A percentile compares a stretch with the other conserved stretches of the same genome.
phyloP scores from a whole-genome alignment of 2,329 filamentous ascomycete species.

The Coniochaeta ligniaria region DNA sequence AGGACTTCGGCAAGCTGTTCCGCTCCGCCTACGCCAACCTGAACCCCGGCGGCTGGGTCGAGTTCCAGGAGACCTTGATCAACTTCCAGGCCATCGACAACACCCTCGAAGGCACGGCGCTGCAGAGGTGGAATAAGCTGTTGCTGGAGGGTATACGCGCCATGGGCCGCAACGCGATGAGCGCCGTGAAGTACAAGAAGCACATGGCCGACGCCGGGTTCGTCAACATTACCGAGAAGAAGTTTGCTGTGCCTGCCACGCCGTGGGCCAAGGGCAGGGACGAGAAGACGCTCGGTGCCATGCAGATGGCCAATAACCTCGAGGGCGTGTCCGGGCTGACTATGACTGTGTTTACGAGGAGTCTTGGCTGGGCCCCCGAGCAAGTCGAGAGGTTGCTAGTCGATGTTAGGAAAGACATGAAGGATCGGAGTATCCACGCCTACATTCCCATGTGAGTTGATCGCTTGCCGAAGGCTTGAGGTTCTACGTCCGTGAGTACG shows the following conservation, averaged over 20 bases:
- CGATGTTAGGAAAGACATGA: slow-evolving; percentile 5
- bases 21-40: slow-evolving; percentile 12
- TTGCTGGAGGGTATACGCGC: slow-evolving; percentile 6
- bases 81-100: slow-evolving; percentile 9
- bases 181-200: slow-evolving; percentile 7
- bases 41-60: slow-evolving; percentile 16
- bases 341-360: slow-evolving; percentile 13
- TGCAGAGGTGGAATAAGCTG: slow-evolving; percentile 11
- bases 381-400: slow-evolving; percentile 3
- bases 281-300: slow-evolving; percentile 15
- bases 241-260: slow-evolving; percentile 10
- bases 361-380: slow-evolving; percentile 4
- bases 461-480: no score
- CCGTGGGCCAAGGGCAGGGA: slow-evolving; percentile 14
- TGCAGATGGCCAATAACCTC: slow-evolving; percentile 13
- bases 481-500: neutral
- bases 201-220: slow-evolving; percentile 13
- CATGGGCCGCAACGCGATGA: neutral
- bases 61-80: slow-evolving; percentile 13
- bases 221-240: slow-evolving; percentile 9
- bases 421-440: slow-evolving; percentile 2
- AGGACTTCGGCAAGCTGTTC: slow-evolving; percentile 12
- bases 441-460: slow-evolving; percentile 2
- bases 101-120: slow-evolving; percentile 9
- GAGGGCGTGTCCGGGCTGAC: slow-evolving; percentile 15